A percentile compares a stretch with the other conserved stretches of the same genome.
These are phyloP conservation scores for Russula compacta DNA, from an alignment of 768 basidiomycete species.

Conservation along the genomic window DNA sequence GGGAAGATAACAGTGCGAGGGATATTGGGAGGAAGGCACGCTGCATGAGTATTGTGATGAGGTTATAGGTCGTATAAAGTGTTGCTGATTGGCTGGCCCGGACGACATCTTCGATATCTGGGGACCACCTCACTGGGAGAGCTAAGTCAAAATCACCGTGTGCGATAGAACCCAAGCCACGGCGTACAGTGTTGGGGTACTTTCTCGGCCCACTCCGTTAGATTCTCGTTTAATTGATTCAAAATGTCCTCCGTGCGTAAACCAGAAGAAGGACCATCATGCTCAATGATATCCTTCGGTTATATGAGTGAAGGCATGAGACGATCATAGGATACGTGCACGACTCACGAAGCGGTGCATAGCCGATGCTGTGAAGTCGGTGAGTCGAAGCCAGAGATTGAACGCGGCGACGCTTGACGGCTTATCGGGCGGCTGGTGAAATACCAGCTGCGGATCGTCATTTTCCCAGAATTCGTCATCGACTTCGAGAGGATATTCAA, in stretches of 20 bases:
- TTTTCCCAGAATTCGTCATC: constrained; percentile 51
- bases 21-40: constrained; percentile 59
- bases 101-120: constrained; percentile 29
- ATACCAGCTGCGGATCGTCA: constrained; percentile 31
- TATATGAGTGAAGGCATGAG: background rate
- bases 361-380: constrained; percentile 36
- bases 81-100: constrained; percentile 37
- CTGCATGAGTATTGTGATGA: constrained; percentile 65
- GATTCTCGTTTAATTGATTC: constrained; percentile 36
- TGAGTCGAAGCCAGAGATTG: constrained; percentile 36
- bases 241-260: constrained; percentile 29
- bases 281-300: constrained; percentile 4
- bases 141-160: background rate
- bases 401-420: constrained; percentile 34
- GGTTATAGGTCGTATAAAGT: constrained; percentile 41
- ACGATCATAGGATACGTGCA: background rate
- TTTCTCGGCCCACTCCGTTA: constrained; percentile 30
- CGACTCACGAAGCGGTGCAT: constrained; percentile 36
- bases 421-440: constrained; percentile 39
- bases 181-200: constrained; percentile 26
- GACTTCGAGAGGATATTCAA: constrained; percentile 41
- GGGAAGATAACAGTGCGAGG: constrained; percentile 1
- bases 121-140: constrained; percentile 34
- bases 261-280: background rate
- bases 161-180: background rate